A percentile compares a stretch with the other conserved stretches of the same genome.
Evolutionary conservation across 2,329 filamentous ascomycete genomes (phyloP).

Genomic region (Trichoderma semiorbis): DNA sequence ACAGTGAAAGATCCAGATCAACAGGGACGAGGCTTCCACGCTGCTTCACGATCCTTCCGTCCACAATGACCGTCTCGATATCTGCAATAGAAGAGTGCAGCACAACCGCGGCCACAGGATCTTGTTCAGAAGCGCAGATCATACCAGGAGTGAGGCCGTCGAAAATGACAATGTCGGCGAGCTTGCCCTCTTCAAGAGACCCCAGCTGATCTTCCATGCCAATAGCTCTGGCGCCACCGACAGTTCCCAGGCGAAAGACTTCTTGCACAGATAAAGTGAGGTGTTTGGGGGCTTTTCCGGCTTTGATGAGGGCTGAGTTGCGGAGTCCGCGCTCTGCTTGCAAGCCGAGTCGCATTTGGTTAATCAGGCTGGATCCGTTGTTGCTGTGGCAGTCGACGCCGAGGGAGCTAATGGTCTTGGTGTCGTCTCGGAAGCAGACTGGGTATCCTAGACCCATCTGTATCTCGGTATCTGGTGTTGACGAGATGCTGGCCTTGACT

Average conservation of each 20-base stretch:
- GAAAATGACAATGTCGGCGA: constrained; percentile 48
- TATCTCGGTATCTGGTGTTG: constrained; percentile 48
- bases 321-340: constrained; percentile 24
- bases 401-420: constrained; percentile 17
- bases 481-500: constrained; percentile 37
- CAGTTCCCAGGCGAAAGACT: constrained; percentile 48
- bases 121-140: constrained; percentile 26
- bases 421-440: constrained; percentile 22
- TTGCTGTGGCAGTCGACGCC: constrained; percentile 25
- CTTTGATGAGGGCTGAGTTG: not conserved
- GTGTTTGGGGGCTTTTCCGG: not conserved
- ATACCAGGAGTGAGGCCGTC: constrained; percentile 30
- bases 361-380: constrained; percentile 21
- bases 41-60: constrained; percentile 45
- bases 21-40: constrained; percentile 33
- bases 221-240: constrained; percentile 43
- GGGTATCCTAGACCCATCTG: constrained; percentile 42
- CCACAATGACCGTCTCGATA: constrained; percentile 46
- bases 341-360: constrained; percentile 20
- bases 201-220: constrained; percentile 42
- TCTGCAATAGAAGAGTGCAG: constrained; percentile 50
- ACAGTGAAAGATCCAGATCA: not conserved
- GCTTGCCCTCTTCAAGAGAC: constrained; percentile 42
- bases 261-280: constrained; percentile 31
- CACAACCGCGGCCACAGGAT: constrained; percentile 52